Evolutionary conservation across 306 rosid genomes (phyloP).

Genomic region (Prosopis cineraria): DNA sequence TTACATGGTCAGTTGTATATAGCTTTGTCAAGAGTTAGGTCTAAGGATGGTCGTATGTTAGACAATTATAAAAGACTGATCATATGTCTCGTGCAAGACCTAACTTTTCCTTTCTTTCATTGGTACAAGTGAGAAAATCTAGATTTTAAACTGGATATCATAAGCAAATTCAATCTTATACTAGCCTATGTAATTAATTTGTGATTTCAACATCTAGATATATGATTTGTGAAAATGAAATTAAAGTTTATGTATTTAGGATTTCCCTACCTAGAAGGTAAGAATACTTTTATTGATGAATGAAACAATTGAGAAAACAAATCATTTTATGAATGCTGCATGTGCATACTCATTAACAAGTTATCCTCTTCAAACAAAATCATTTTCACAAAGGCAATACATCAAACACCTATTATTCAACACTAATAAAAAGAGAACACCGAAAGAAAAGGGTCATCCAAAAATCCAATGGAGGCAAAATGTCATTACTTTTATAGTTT

Average conservation of each 20-base stretch:
- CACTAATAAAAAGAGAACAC: neutral
- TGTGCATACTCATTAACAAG: neutral
- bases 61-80: too few species aligned
- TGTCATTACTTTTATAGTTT: neutral
- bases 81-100: too few species aligned
- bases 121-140: too few species aligned
- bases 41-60: too few species aligned
- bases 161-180: too few species aligned
- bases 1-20: too few species aligned
- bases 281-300: constrained; percentile 7
- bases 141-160: too few species aligned
- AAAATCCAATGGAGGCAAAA: neutral
- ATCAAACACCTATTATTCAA: constrained; percentile 10
- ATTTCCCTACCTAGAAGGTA: neutral
- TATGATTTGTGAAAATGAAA: too few species aligned
- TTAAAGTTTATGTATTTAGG: neutral
- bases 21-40: too few species aligned
- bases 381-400: neutral
- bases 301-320: constrained; percentile 21
- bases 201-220: neutral
- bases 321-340: neutral
- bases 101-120: too few species aligned
- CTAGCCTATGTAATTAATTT: neutral
- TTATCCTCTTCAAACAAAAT: neutral
- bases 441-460: neutral